Evolutionary conservation across 164 flowering plant genomes (phyloP), one percentile per base, ranked within the genome.

Genomic region (Kalanchoe fedtschenkoi): DNA sequence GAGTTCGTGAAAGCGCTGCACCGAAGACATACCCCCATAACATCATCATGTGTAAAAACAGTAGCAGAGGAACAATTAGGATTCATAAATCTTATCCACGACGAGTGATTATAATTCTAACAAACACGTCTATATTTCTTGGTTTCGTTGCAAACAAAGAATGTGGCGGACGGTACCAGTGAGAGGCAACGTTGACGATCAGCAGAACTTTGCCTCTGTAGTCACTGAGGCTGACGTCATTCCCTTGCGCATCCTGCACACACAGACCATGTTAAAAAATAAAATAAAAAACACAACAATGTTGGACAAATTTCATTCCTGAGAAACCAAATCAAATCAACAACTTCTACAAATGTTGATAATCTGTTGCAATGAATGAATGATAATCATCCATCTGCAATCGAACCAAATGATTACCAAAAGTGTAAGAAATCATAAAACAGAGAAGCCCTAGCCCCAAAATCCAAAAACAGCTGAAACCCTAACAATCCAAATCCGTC

Each of bases 181-280:
- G 79, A 3, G 96, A 88, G 24, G 90, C 96, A 63, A 88, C 92
- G 70, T 88, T 86, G 59, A 88, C 90, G 73, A 84, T 78, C 80
- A 88, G 65, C 26, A 86, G 76, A 65, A 73, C 86, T 71, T 86
- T 88, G 28, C 96, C 96, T 71, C 83, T 86, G 76, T 86, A 88
- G 28, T 2, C 62, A 70, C 87, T 79, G 19, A 88, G 83, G 64
- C 77, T 81, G 54, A 88, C 92, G 74, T 80, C 90, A 47, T 83
- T 83, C 30, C 86, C 91, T 60, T 68, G 77, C 24, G 83, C 87
- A 79, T 88, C 92, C 92, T 88, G 79, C 67, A 71, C 11, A 7
- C 4, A 34, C 7, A 55, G 59, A 55, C 24, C 8, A 22, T 34
- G 17, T 0, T 15, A 46, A 39, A 43, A 22, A 19, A 58, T 9